These are phyloP conservation scores for Straminergon stramineum DNA, from an alignment of 225 moss, liverwort and hornwort genomes.

Conservation along the genomic window DNA sequence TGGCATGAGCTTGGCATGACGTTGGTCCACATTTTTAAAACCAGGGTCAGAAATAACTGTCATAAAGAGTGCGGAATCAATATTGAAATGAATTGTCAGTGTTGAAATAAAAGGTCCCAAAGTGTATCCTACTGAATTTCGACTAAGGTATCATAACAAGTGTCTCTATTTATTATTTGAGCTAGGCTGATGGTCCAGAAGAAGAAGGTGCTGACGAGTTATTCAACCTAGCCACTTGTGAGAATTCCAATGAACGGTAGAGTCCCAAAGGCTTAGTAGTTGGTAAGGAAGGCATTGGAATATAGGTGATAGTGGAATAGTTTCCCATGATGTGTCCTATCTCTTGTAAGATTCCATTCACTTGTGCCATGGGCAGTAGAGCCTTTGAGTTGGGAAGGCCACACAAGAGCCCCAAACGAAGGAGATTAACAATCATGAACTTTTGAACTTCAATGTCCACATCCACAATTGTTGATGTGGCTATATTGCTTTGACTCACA, in stretches of 20 bases:
- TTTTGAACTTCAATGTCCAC: not conserved
- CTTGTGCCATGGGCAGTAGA: not conserved
- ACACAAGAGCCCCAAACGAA: not conserved
- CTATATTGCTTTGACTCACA: not conserved
- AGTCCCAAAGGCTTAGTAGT: not conserved
- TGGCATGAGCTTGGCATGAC: not conserved
- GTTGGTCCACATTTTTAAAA: not conserved
- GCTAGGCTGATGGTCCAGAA: not conserved
- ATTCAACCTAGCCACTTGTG: not conserved
- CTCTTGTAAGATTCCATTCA: not conserved
- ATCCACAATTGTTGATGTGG: not conserved
- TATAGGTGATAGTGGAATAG: not conserved
- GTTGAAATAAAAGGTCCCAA: not conserved
- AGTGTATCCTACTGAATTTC: not conserved
- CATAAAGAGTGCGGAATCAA: not conserved
- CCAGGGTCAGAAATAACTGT: not conserved
- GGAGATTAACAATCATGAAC: not conserved
- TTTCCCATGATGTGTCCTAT: not conserved
- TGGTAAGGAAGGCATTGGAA: not conserved
- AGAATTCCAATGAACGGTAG: not conserved
- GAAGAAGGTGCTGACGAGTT: not conserved
- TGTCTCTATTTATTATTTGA: not conserved
- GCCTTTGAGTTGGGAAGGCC: not conserved
- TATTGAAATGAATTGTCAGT: not conserved
- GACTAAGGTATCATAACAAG: not conserved